Conservation (phyloP, 306 rosid species). For the Inga oerstediana region DNA sequence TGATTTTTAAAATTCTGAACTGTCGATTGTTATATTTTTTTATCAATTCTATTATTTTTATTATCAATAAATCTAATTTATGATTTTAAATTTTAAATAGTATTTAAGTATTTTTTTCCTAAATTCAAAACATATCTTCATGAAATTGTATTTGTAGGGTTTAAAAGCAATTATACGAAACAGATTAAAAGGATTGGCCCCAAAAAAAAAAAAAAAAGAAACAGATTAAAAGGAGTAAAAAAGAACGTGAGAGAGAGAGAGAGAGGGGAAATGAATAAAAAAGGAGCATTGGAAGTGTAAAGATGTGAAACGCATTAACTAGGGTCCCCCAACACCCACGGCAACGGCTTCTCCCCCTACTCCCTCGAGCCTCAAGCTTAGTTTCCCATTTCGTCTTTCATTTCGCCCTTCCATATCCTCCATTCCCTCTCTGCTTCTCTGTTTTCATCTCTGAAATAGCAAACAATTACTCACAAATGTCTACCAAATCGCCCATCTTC, state of each 20-base stretch:
- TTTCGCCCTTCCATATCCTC: neutral
- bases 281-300: conserved; percentile 11
- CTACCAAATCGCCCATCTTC: conserved; percentile 74
- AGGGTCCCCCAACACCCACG: conserved; percentile 39
- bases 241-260: neutral
- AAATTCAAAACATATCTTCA: too few species aligned
- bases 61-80: too few species aligned
- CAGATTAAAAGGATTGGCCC: too few species aligned
- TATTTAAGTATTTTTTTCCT: too few species aligned
- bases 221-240: too few species aligned
- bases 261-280: neutral
- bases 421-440: neutral
- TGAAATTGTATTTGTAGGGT: too few species aligned
- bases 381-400: neutral
- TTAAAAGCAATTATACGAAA: too few species aligned
- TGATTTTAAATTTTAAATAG: too few species aligned
- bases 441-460: neutral
- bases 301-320: conserved; percentile 41
- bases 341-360: conserved; percentile 26
- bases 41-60: too few species aligned
- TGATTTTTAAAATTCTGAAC: too few species aligned
- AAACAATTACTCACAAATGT: conserved; percentile 37
- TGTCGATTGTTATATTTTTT: too few species aligned
- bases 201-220: too few species aligned
- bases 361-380: conserved; percentile 23